phyloP scores from a whole-genome alignment of 768 basidiomycete genomes.

The Lyophyllum atratum region DNA sequence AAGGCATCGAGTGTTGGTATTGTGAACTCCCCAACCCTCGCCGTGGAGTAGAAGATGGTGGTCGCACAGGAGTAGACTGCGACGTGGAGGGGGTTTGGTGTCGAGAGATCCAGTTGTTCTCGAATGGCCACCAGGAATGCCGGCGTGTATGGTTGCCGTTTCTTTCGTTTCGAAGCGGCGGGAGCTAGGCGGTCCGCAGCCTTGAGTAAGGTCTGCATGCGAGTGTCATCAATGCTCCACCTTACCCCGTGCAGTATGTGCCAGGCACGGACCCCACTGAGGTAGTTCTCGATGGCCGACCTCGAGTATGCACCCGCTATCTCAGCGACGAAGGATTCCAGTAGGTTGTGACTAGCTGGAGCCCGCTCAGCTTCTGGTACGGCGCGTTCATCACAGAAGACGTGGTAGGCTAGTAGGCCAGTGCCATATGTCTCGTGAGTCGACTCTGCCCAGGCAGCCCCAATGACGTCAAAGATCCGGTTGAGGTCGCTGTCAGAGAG shows the following conservation, averaged over 20 bases:
- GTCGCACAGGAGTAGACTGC: constrained; percentile 23
- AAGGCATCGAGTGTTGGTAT: constrained; percentile 14
- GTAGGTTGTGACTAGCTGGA: constrained; percentile 24
- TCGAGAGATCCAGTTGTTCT: constrained; percentile 5
- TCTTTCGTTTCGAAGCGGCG: constrained; percentile 23
- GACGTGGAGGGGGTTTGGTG: constrained; percentile 9
- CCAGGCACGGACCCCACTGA: constrained; percentile 44
- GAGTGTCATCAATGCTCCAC: constrained; percentile 27
- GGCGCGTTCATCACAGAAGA: constrained; percentile 34
- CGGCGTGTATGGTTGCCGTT: constrained; percentile 30
- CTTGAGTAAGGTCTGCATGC: constrained; percentile 28
- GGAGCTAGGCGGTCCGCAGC: constrained; percentile 33
- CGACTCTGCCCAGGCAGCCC: constrained; percentile 25
- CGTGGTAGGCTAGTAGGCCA: constrained; percentile 38
- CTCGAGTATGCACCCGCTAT: constrained; percentile 33
- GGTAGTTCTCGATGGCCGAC: constrained; percentile 36
- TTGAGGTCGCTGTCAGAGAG: constrained; percentile 21
- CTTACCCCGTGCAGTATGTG: constrained; percentile 39
- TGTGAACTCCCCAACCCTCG: constrained; percentile 6
- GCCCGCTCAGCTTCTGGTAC: constrained; percentile 33
- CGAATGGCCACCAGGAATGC: background rate
- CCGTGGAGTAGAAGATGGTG: constrained; percentile 16
- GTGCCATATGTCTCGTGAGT: constrained; percentile 38
- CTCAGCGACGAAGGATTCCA: constrained; percentile 31
- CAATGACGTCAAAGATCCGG: constrained; percentile 25